A percentile compares a stretch with the other conserved stretches of the same genome.
phyloP scores from a whole-genome alignment of 108 stramenopile genomes.

The Asterionellopsis glacialis region DNA sequence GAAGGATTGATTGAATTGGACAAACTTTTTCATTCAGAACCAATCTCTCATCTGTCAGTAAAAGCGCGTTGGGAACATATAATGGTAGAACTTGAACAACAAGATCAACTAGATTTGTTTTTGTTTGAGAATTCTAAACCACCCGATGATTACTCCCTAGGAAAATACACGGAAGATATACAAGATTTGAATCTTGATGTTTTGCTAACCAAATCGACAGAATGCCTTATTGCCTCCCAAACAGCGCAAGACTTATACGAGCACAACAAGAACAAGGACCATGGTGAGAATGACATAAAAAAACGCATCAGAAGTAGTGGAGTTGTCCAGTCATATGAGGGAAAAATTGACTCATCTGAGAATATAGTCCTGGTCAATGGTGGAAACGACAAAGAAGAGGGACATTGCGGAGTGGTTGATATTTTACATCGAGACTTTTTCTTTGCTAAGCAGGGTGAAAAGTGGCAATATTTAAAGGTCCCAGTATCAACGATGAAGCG shows the following conservation, averaged over 20 bases:
- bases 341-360: too few species aligned
- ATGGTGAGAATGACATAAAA: slow-evolving; percentile 7
- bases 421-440: neutral
- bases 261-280: neutral
- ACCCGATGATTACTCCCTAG: neutral
- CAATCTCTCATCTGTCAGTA: neutral
- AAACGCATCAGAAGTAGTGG: slow-evolving; percentile 23
- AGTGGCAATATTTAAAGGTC: neutral
- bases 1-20: neutral
- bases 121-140: neutral
- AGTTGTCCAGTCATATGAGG: too few species aligned
- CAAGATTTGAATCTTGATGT: neutral
- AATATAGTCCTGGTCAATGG: slow-evolving; percentile 11
- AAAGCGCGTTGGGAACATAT: neutral
- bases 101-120: slow-evolving; percentile 6
- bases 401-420: too few species aligned
- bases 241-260: neutral
- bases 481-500: neutral
- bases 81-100: neutral
- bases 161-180: neutral
- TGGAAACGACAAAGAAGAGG: neutral
- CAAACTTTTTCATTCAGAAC: neutral
- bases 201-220: neutral
- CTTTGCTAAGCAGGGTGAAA: neutral
- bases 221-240: neutral